Evolutionary conservation across 352 stramenopile species (phyloP), one percentile per base, ranked within the genome.

Genomic region (Phytophthora sp.): DNA sequence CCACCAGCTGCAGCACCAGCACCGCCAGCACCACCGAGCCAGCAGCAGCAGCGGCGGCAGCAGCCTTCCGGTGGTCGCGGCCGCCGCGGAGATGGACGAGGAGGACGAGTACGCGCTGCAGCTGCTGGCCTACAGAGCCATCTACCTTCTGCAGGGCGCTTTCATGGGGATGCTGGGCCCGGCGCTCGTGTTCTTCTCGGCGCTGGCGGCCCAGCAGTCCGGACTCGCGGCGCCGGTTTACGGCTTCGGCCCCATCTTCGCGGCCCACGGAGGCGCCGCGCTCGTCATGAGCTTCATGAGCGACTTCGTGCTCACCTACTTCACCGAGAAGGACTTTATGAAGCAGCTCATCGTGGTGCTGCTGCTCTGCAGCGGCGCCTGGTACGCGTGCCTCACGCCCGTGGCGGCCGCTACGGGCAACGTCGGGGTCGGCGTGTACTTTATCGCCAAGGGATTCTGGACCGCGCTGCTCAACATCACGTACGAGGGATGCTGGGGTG

Each of bases 231-330:
- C 75, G 1, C 84, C 84, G 27, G 74, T 92, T 9, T 81, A 77
- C 37, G 83, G 72, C 3, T 92, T 91, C 44, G 84, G 84, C 0
- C 77, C 84, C 31, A 91, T 92, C 41, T 92, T 92, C 21, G 79
- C 84, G 21, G 81, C 81, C 6, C 81, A 92, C 32, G 84, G 84
- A 56, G 84, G 79, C 24, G 79, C 84, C 0, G 84, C 82, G 32
- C 73, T 92, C 30, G 56, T 92, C 54, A 87, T 88, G 81, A 87
- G 75, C 54, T 91, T 90, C 51, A 85, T 92, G 76, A 91, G 84
- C 43, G 84, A 92, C 56, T 72, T 92, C 48, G 72, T 91, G 62
- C 75, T 92, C 20, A 88, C 74, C 24, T 82, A 79, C 13, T 72
- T 77, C 30, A 85, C 82, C 41, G 78, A 92, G 66, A 87, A 76